Evolutionary conservation across 2,329 filamentous ascomycete genomes (phyloP), one percentile per base, ranked within the genome.

Genomic region (Talaromyces atroroseus): DNA sequence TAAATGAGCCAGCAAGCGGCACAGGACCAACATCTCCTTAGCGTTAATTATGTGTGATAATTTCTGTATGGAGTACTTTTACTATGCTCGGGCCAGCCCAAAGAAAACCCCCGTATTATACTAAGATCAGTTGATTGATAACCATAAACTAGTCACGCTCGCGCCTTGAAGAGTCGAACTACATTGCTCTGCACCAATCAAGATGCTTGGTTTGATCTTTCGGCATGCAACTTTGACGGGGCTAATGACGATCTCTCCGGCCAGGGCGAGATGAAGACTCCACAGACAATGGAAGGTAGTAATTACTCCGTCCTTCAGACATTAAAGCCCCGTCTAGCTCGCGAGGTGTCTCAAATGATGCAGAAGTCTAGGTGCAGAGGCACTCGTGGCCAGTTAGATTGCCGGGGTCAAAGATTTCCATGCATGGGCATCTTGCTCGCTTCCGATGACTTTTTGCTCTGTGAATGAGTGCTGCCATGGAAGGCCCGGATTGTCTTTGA

Each of bases 361-460:
- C 50, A 52, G 26, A 24, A 24, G 26, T 29, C 34, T 38, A 38
- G 12, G 36, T 2, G 10, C n/a, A 18, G 38, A 42, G 18, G 7
- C 38, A n/a, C 38, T 42, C 18, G 16, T n/a, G n/a, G n/a, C 38
- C 38, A 42, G 38, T 42, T 42, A 42, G n/a, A 7, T 18, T 10
- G 38, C 38, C 38, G 16, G 38, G 10, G 38, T 20, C n/a, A 42
- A 42, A 21, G 38, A n/a, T 42, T 42, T 42, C 38, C 18, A n/a
- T 42, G 38, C 38, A 42, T 42, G 38, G 18, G 18, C 18, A 21
- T 42, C 6, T 21, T 21, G 16, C 38, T 42, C 38, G 38, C n/a
- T 32, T 52, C 40, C 38, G 50, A 45, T 18, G n/a, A n/a, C 44
- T 11, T 52, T 52, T 42, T 52, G 11, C 24, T 45, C 38, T 23